Evolutionary conservation across 2,329 filamentous ascomycete genomes (phyloP), one percentile per base, ranked within the genome.

Genomic region (Lecanicillium sp.): DNA sequence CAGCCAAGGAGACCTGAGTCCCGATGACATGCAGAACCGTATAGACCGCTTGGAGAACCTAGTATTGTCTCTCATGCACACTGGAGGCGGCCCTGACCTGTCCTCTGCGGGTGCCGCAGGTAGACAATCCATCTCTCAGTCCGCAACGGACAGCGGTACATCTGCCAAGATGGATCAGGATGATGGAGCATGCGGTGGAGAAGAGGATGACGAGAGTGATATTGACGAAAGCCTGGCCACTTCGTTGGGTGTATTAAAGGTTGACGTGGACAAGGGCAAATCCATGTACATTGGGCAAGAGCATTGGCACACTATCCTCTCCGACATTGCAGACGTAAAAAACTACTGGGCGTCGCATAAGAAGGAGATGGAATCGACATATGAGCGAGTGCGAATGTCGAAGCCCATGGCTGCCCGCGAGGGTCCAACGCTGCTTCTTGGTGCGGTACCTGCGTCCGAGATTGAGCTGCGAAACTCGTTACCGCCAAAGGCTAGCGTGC

Each of bases 1-100:
- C 60, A 74, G 64, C 64, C 76, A 63, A 70, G 73, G 59, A 43
- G 62, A 71, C 51, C 64, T 71, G 39, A 78, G 62, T 50, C 87
- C 90, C 35, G 89, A 95, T 71, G 90, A 95, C 62, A 95, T 96
- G 90, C 90, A 96, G 67, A 94, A 94, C 57, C 84, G 92, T 58
- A 96, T 96, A 65, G 89, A 96, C 67, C 79, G 90, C 52, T 72
- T 96, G 48, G 90, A 96, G 71, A 84, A 85, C 51, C 68, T 96
- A 58, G 90, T 96, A 44, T 65, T 96, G 48, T 94, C 87, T 19
- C 63, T 96, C 55, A 95, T 96, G 90, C 90, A 90, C 55, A 89
- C 85, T 58, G 86, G 86, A 41, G 65, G 73, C 46, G 68, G 65
- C 38, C 54, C 71, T 38, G 70, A 75, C 34, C 47, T 62, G 8